A percentile compares a stretch with the other conserved stretches of the same genome.
phyloP scores from a whole-genome alignment of 176 grass and related monocot species.

The Oryza rufipogon region DNA sequence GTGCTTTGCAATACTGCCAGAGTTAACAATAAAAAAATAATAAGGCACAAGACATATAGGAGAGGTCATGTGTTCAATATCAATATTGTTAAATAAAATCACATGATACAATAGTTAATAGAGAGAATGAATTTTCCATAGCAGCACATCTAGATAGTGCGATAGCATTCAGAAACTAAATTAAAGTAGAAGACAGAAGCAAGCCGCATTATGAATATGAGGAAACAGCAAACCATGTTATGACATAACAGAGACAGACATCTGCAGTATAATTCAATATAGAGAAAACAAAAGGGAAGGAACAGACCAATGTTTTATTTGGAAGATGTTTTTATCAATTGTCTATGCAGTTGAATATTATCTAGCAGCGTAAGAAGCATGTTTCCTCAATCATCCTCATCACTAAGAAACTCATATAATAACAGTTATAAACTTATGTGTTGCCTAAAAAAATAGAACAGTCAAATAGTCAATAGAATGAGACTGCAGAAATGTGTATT shows the following conservation, averaged over 20 bases:
- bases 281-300: background rate
- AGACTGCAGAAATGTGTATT: background rate
- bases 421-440: background rate
- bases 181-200: background rate
- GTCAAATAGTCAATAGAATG: conserved; percentile 13
- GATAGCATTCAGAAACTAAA: background rate
- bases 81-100: background rate
- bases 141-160: background rate
- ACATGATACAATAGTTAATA: background rate
- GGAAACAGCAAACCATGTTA: conserved; percentile 18
- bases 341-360: background rate
- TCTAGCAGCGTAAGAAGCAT: background rate
- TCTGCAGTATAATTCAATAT: background rate
- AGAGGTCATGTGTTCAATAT: conserved; percentile 3
- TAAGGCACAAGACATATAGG: conserved; percentile 12
- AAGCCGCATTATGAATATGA: background rate
- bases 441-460: background rate
- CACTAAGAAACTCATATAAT: conserved; percentile 9
- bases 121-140: background rate
- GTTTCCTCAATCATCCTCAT: background rate
- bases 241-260: background rate
- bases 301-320: background rate
- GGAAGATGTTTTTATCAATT: background rate
- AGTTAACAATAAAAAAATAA: conserved; percentile 37
- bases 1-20: conserved; percentile 65